A percentile compares a stretch with the other conserved stretches of the same genome.
Evolutionary conservation across 2,329 filamentous ascomycete species (phyloP).

Genomic region (Clonostachys rhizophaga): DNA sequence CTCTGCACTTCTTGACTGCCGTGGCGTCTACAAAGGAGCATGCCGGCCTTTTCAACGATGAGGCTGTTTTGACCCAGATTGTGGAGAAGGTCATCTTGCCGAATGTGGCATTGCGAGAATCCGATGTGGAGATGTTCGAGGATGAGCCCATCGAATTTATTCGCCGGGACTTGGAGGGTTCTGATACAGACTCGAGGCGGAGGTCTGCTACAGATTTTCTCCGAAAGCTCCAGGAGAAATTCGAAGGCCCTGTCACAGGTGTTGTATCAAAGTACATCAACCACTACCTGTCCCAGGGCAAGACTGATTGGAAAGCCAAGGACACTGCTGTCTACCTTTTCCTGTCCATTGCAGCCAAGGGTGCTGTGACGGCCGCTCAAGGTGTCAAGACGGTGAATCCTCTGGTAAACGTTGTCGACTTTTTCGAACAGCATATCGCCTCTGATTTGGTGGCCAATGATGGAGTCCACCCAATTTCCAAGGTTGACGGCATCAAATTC

Average conservation of each 20-base stretch:
- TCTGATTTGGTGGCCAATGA: constrained; percentile 73
- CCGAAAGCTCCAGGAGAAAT: constrained; percentile 81
- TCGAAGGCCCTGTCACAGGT: constrained; percentile 76
- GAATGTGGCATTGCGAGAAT: constrained; percentile 86
- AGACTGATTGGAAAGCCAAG: constrained; percentile 91
- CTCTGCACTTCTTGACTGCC: constrained; percentile 88
- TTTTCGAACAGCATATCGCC: constrained; percentile 90
- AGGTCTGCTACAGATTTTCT: constrained; percentile 94
- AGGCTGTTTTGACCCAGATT: constrained; percentile 75
- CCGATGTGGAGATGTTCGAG: constrained; percentile 93
- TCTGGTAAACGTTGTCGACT: constrained; percentile 85
- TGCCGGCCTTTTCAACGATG: constrained; percentile 79
- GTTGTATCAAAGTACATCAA: constrained; percentile 86
- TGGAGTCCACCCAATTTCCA: constrained; percentile 75
- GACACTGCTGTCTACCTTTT: constrained; percentile 98
- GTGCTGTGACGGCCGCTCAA: constrained; percentile 77
- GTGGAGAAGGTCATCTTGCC: constrained; percentile 95
- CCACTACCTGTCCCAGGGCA: constrained; percentile 77
- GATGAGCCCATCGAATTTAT: constrained; percentile 99
- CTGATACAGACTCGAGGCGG: constrained; percentile 88
- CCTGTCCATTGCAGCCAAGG: constrained; percentile 89
- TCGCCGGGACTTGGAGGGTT: constrained; percentile 88
- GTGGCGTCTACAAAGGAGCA: constrained; percentile 76
- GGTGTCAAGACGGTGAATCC: constrained; percentile 88
- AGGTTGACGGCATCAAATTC: constrained; percentile 98